These are phyloP conservation scores for Alliaria petiolata DNA, from an alignment of 345 rosid genomes.

Conservation along the genomic window DNA sequence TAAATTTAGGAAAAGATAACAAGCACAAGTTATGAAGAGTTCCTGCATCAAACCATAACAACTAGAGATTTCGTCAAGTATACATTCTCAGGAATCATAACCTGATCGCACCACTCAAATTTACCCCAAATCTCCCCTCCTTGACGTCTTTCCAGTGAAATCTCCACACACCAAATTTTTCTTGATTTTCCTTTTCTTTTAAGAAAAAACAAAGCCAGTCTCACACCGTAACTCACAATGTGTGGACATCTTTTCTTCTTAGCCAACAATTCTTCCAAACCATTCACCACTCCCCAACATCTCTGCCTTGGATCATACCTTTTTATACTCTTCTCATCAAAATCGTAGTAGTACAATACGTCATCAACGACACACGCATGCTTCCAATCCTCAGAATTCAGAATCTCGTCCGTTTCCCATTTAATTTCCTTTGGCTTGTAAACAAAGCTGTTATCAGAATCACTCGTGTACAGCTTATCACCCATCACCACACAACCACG, in stretches of 20 bases:
- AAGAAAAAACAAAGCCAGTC: background rate
- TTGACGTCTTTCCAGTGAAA: background rate
- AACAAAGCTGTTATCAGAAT: background rate
- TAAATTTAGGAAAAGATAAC: too few species aligned
- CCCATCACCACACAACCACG: too few species aligned
- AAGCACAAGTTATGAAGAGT: background rate
- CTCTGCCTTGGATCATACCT: background rate
- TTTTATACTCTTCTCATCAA: background rate
- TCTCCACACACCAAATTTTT: background rate
- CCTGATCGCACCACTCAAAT: too few species aligned
- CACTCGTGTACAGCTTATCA: too few species aligned
- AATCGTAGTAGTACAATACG: background rate
- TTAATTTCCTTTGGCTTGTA: background rate
- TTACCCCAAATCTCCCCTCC: background rate
- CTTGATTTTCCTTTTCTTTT: background rate
- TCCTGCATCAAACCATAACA: background rate
- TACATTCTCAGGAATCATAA: background rate
- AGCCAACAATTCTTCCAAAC: background rate
- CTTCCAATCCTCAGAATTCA: background rate
- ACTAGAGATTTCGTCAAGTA: too few species aligned
- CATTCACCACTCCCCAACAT: background rate
- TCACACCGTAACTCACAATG: background rate
- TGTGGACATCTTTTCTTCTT: background rate
- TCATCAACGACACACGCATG: background rate
- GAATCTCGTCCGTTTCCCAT: background rate